phyloP scores from a whole-genome alignment of 768 basidiomycete species.

The Phylloporus sp. region DNA sequence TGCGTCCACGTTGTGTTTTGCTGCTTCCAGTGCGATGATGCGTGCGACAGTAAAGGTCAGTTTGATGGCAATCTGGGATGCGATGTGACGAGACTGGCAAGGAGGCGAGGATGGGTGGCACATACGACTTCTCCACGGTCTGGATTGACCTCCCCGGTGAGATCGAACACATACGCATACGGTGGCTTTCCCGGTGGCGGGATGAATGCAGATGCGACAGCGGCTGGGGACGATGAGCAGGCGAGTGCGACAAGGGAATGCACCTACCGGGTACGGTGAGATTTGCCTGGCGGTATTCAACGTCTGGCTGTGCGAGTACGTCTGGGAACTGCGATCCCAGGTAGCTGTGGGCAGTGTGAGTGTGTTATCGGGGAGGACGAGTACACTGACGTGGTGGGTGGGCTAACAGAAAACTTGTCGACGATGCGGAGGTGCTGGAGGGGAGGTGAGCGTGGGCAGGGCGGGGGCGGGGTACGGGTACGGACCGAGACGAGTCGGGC shows the following conservation, averaged over 20 bases:
- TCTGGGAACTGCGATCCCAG: conserved; percentile 72
- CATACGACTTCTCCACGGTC: conserved; percentile 74
- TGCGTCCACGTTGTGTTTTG: conserved; percentile 72
- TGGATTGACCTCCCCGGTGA: conserved; percentile 73
- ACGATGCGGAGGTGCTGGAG: conserved; percentile 63
- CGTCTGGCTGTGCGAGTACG: conserved; percentile 59
- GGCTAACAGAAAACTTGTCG: conserved; percentile 68
- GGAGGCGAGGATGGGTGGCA: conserved; percentile 4
- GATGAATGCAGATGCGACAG: conserved; percentile 65
- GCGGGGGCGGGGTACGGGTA: conserved; percentile 61
- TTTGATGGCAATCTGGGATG: conserved; percentile 67
- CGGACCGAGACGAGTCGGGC: conserved; percentile 22
- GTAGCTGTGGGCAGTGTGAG: conserved; percentile 47
- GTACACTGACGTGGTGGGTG: conserved; percentile 64
- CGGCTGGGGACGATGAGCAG: conserved; percentile 41
- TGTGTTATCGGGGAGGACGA: conserved; percentile 7
- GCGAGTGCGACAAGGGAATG: background rate
- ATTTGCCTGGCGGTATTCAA: conserved; percentile 82
- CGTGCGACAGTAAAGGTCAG: conserved; percentile 68
- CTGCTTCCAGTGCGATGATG: conserved; percentile 71
- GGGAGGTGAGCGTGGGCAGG: conserved; percentile 18
- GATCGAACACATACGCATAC: conserved; percentile 82
- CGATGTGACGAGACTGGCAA: conserved; percentile 4
- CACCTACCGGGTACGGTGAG: conserved; percentile 65
- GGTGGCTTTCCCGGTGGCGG: conserved; percentile 65